Base-by-base conservation (phyloP, 1,139 yeast species). In the Suhomyces taliae region DNA sequence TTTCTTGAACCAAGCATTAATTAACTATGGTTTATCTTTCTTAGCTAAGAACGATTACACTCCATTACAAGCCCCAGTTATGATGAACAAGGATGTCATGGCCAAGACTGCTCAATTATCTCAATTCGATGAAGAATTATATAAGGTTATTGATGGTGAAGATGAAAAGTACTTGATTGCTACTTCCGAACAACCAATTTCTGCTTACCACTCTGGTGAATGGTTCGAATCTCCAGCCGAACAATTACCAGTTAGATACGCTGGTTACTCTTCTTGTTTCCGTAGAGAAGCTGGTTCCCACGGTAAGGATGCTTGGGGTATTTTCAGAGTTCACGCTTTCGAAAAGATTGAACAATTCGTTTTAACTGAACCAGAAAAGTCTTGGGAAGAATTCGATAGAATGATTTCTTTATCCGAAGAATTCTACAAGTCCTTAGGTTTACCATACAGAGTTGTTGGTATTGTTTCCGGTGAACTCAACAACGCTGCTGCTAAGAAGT, bases 291-390 rank as follows among this genome's bases (percentile, higher is more conserved):
- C 99, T 51, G 99, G 99, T 58, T 86, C 97, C 54, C 98, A 93
- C 65, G 99, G 99, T 70, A 93, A 93, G 72, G 99, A 93, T 66
- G 99, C 99, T 40, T 95, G 99, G 99, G 99, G 99, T 73, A 91
- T 95, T 59, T 93, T 93, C 84, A 86, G 99, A 74, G 99, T 93
- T 50, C 99, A 93, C 67, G 96, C 96, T 48, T 93, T 93, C 65
- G 99, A 95, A 74, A 93, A 93, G 76, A 90, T 93, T 62, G 99
- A 93, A 76, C 99, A 95, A 74, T 93, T 91, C 66, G 87, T 88
- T 57, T 72, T 93, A 61, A 86, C 98, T 49, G 99, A 93, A 76
- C 99, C 99, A 50, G 99, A 91, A 68, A 90, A 91, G 66, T 91
- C 98, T 7, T 93, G 98, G 99, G 83, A 81, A 53, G 98, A 91